Evolutionary conservation across 306 rosid genomes (phyloP), one percentile per base, ranked within the genome.

Genomic region (Prunus campanulata): DNA sequence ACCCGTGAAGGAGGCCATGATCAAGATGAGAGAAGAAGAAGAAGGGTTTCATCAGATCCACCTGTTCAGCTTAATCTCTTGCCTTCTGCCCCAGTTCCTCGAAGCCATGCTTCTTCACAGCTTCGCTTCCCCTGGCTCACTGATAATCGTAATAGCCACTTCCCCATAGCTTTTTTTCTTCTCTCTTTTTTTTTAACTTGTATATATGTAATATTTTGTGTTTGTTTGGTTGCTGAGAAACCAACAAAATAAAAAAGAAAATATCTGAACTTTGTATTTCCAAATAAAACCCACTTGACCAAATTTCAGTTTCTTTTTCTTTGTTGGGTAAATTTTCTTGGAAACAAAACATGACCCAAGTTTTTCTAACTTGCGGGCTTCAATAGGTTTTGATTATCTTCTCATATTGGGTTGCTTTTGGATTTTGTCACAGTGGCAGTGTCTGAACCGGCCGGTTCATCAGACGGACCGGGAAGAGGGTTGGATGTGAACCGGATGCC

Each of bases 31-130:
- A 72, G 63, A 54, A 54, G 56, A 42, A 55, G 75, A 18, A 68
- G 32, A 11, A 72, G 75, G 24, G 52, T 27, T 24, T 89, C 88
- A 14, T 84, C 91, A 78, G 93, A 90, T 85, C 92, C 92, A 32
- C 97, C 98, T 27, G 9, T 91, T 78, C 99, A 92, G 82, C 96
- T 93, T 6, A 86, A 88, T 61, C 98, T 93, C 67, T 86, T 93
- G 19, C 98, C 98, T 44, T 82, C 84, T 69, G 71, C 86, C 15
- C 98, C 97, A 0, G 89, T 91, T 84, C 94, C 79, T 11, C 87
- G 88, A 44, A 56, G 81, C 27, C 89, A 64, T 8, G 83, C 77
- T 22, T 47, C 90, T 56, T 70, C 89, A 2, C 87, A 79, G 48
- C 86, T 85, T 71, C 86, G 75, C 15, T 83, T 91, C 46, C 89